Evolutionary conservation across 495 filamentous ascomycete species (phyloP).

Genomic region (Cercophora newfieldiana): DNA sequence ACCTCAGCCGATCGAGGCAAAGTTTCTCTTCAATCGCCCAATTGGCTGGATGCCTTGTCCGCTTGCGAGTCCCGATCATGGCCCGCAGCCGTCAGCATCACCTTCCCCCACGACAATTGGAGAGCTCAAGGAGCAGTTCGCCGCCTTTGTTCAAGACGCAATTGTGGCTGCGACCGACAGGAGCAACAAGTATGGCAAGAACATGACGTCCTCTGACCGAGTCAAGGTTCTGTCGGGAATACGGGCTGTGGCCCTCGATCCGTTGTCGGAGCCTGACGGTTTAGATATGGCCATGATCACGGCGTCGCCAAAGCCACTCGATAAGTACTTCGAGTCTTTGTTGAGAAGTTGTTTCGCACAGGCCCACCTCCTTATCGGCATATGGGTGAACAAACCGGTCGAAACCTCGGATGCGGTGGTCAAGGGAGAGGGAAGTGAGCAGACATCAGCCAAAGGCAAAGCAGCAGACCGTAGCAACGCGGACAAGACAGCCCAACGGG

Average conservation of each 20-base stretch:
- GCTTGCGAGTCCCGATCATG: not conserved
- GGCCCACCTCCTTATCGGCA: not conserved
- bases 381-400: not conserved
- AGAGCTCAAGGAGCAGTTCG: conserved; percentile 7
- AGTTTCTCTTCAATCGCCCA: conserved; percentile 3
- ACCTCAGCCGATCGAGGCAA: conserved; percentile 5
- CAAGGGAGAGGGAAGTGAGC: conserved; percentile 1
- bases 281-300: not conserved
- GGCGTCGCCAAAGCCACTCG: not conserved
- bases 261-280: not conserved
- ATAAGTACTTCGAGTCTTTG: not conserved
- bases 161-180: not conserved
- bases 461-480: not conserved
- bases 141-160: conserved; percentile 5
- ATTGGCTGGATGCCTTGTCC: conserved; percentile 2
- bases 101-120: not conserved
- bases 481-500: conserved; percentile 3
- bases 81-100: conserved; percentile 7
- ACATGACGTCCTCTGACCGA: not conserved
- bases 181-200: not conserved
- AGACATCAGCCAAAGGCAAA: not conserved
- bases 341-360: not conserved
- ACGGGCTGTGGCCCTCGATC: conserved; percentile 9
- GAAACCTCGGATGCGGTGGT: not conserved
- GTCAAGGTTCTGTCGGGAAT: conserved; percentile 2